Base-by-base conservation (phyloP, 768 basidiomycete genomes). In the Lactifluus pinguis region DNA sequence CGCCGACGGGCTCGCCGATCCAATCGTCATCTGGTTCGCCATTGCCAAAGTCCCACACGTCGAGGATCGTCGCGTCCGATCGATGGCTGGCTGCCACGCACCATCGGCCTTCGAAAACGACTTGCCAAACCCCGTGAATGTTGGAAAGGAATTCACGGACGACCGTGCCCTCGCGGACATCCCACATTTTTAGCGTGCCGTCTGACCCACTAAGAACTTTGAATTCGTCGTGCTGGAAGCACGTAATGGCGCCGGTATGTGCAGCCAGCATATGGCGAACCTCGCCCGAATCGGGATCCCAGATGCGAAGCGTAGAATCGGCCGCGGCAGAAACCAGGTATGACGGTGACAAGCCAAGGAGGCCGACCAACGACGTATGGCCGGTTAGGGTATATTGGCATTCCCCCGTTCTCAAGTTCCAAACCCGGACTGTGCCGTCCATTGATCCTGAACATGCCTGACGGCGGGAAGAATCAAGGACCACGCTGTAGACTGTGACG, bases 151-250 rank as follows among this genome's bases (percentile, higher is more conserved):
- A 77, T 70, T 98, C 97, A 38, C 92, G 80, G 13, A 92, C 85
- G 42, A 91, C 85, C 0, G 81, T 80, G 21, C 95, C 97, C 57
- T 94, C 90, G 41, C 86, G 76, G 62, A 95, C 80, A 71, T 98
- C 90, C 97, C 97, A 99, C 86, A 98, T 90, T 79, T 98, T 98
- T 67, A 99, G 79, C 60, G 90, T 92, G 15, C 97, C 97, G 67
- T 98, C 97, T 14, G 89, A 91, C 13, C 95, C 95, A 68, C 89
- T 92, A 32, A 99, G 80, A 49, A 98, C 92, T 71, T 97, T 98
- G 78, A 91, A 92, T 71, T 98, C 95, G 71, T 98, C 95, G 66
- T 97, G 94, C 72, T 95, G 93, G 80, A 98, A 98, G 75, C 95
- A 99, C 17, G 97, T 98, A 66, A 99, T 98, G n/a, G 95, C 94